Conservation (phyloP, 1,284 basidiomycete species). For the Tetrapyrgos nigripes region DNA sequence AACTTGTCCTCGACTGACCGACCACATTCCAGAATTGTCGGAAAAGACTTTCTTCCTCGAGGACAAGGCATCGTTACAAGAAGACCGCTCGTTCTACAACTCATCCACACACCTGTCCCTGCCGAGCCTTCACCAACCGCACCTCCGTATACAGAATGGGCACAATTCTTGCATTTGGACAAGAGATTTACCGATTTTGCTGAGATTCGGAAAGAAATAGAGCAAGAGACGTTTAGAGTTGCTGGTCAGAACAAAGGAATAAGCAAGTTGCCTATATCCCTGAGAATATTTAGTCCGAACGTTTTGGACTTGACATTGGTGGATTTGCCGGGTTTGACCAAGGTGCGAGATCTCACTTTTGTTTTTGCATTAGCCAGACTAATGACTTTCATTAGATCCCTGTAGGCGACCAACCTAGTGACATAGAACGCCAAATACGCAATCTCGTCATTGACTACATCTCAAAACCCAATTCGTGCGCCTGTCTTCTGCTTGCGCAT, state of each 20-base stretch:
- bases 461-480: slow-evolving; percentile 93
- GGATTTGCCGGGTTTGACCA: slow-evolving; percentile 95
- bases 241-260: slow-evolving; percentile 99
- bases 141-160: slow-evolving; percentile 81
- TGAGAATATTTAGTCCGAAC: slow-evolving; percentile 94
- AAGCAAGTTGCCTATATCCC: slow-evolving; percentile 92
- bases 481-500: slow-evolving; percentile 10
- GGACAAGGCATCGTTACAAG: slow-evolving; percentile 96
- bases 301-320: slow-evolving; percentile 96
- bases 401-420: slow-evolving; percentile 89
- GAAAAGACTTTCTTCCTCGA: slow-evolving; percentile 94
- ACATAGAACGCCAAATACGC: slow-evolving; percentile 97
- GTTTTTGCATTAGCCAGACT: not conserved
- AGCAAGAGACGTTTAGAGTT: slow-evolving; percentile 97
- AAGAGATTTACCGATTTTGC: slow-evolving; percentile 95
- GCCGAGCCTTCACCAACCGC: slow-evolving; percentile 51
- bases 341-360: slow-evolving; percentile 57
- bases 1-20: slow-evolving; percentile 15
- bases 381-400: slow-evolving; percentile 66
- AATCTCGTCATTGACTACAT: slow-evolving; percentile 95
- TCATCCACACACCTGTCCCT: slow-evolving; percentile 85
- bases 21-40: slow-evolving; percentile 76
- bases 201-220: slow-evolving; percentile 96
- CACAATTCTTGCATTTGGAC: slow-evolving; percentile 96
- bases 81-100: slow-evolving; percentile 92